These are phyloP conservation scores for Cyanidium caldarium DNA, from an alignment of 23 red algal species.

Conservation along the genomic window DNA sequence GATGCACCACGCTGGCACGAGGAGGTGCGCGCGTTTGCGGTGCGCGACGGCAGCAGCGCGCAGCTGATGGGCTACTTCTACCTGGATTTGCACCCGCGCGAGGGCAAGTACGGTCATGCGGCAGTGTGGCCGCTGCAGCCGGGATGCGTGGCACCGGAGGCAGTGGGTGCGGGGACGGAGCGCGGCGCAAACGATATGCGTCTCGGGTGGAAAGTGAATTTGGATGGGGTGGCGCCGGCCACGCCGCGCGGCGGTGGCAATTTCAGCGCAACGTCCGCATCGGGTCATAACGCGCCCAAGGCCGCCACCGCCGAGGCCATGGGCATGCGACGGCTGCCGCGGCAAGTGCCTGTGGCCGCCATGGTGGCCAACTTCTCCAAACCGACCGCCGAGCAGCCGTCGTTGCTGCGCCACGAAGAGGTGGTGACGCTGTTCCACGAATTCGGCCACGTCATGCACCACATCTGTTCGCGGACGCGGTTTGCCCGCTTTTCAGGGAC, in stretches of 20 bases:
- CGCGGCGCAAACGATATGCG: too few relatives aligned
- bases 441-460: slow-evolving; percentile 80
- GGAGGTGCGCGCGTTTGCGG: neutral
- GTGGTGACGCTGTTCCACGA: slow-evolving; percentile 85
- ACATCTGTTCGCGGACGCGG: slow-evolving; percentile 48
- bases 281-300: too few relatives aligned
- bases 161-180: neutral
- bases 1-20: neutral
- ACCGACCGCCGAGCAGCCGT: neutral
- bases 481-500: slow-evolving; percentile 82
- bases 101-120: slow-evolving; percentile 72
- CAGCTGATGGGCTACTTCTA: slow-evolving; percentile 48
- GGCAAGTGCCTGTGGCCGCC: neutral
- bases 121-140: slow-evolving; percentile 18
- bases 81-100: slow-evolving; percentile 64
- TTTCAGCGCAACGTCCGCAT: too few relatives aligned
- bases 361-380: slow-evolving; percentile 6
- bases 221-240: too few relatives aligned
- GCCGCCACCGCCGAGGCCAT: too few relatives aligned
- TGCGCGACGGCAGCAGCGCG: neutral
- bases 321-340: too few relatives aligned
- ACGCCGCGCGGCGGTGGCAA: too few relatives aligned
- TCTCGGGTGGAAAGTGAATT: too few relatives aligned
- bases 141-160: neutral
- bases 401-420: slow-evolving; percentile 39